A percentile compares a stretch with the other conserved stretches of the same genome.
phyloP scores from a whole-genome alignment of 257 asterid species.

The Rauvolfia tetraphylla region DNA sequence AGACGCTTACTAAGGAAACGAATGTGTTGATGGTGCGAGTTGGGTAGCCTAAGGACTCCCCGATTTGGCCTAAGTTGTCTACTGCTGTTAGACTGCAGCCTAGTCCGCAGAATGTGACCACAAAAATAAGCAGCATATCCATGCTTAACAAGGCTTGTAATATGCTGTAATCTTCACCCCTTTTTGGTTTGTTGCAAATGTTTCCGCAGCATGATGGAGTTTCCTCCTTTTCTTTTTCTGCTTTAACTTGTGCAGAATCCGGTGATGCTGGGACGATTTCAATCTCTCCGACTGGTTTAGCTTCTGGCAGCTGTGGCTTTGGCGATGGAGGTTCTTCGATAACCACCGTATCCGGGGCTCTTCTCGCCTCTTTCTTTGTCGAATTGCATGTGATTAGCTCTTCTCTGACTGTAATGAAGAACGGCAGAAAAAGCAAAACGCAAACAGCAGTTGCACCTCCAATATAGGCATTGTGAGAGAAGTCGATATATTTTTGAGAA shows the following conservation, averaged over 20 bases:
- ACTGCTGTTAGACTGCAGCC: slow-evolving; percentile 30
- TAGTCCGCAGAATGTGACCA: slow-evolving; percentile 30
- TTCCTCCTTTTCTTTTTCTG: background rate
- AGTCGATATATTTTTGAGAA: slow-evolving; percentile 21
- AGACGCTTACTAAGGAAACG: slow-evolving; percentile 31
- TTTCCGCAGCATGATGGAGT: background rate
- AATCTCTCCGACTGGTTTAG: background rate
- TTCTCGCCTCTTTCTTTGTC: background rate
- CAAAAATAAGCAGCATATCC: slow-evolving; percentile 24
- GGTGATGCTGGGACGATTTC: slow-evolving; percentile 10
- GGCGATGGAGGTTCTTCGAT: slow-evolving; percentile 12
- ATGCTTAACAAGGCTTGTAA: slow-evolving; percentile 29
- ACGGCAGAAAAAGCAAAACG: slow-evolving; percentile 25
- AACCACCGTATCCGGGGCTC: slow-evolving; percentile 1
- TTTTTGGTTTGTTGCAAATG: slow-evolving; percentile 28
- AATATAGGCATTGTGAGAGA: slow-evolving; percentile 21
- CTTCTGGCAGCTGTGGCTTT: background rate
- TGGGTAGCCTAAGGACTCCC: slow-evolving; percentile 36
- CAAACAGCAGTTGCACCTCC: slow-evolving; percentile 30
- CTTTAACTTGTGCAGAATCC: background rate
- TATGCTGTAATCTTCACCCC: slow-evolving; percentile 37
- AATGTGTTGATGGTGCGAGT: slow-evolving; percentile 18
- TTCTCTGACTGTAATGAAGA: slow-evolving; percentile 17
- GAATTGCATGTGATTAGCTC: slow-evolving; percentile 18
- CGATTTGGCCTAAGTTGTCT: slow-evolving; percentile 37